phyloP scores from a whole-genome alignment of 352 stramenopile genomes.

The Thraustochytrium sp. region DNA sequence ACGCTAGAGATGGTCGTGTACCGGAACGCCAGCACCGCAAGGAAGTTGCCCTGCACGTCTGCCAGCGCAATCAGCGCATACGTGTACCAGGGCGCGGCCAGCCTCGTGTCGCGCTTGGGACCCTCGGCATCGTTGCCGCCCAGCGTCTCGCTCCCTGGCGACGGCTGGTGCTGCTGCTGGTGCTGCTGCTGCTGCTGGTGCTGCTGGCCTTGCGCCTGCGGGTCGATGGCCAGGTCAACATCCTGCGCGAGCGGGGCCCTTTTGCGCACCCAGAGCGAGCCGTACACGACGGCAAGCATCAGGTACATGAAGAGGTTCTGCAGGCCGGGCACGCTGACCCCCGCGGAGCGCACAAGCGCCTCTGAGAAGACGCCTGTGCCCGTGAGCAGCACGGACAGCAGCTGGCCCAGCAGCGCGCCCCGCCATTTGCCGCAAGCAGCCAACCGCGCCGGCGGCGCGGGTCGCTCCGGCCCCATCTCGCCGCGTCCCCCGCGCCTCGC shows the following conservation, averaged over 20 bases:
- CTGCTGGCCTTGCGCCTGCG: no score
- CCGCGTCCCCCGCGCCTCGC: background rate
- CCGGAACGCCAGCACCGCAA: constrained; percentile 87
- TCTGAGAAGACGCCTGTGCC: constrained; percentile 76
- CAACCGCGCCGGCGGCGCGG: background rate
- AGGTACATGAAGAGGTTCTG: constrained; percentile 55
- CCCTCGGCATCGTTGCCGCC: background rate
- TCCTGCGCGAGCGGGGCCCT: background rate
- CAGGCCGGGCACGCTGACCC: constrained; percentile 66
- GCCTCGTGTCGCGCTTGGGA: background rate
- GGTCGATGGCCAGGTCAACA: no score
- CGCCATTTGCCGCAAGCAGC: background rate
- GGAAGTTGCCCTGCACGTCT: constrained; percentile 90
- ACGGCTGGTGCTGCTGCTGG: no score
- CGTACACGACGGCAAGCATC: background rate
- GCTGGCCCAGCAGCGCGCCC: constrained; percentile 69
- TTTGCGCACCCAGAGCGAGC: background rate
- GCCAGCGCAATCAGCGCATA: constrained; percentile 73
- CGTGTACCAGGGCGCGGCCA: background rate
- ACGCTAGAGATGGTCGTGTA: constrained; percentile 91
- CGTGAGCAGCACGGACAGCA: constrained; percentile 77
- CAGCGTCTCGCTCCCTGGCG: no score
- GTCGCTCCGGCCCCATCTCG: background rate
- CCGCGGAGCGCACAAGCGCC: constrained; percentile 52
- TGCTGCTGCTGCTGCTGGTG: no score